Percentiles rank a stretch among this genome's conserved stretches.
These are phyloP conservation scores for Orbilia quercus DNA, from an alignment of 2,329 filamentous ascomycete species.

Conservation along the genomic window DNA sequence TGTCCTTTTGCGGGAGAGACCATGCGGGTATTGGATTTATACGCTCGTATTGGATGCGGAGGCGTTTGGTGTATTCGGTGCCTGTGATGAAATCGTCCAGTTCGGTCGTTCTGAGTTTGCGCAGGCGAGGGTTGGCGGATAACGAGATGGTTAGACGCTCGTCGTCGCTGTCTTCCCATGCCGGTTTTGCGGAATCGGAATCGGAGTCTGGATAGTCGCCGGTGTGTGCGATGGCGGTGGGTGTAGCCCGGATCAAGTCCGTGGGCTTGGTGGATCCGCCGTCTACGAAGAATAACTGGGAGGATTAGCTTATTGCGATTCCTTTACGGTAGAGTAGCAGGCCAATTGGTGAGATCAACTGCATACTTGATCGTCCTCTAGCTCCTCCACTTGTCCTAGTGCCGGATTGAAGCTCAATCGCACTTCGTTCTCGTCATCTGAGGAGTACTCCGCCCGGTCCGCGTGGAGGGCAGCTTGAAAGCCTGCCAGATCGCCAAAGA, in stretches of 20 bases:
- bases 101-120: conserved; percentile 84
- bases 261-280: conserved; percentile 67
- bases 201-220: conserved; percentile 62
- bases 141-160: conserved; percentile 87
- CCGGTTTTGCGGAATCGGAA: conserved; percentile 66
- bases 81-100: conserved; percentile 87
- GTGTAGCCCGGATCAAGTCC: conserved; percentile 22
- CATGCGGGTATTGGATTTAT: conserved; percentile 73
- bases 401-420: conserved; percentile 60
- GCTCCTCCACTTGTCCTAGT: conserved; percentile 40
- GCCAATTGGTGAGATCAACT: conserved; percentile 47
- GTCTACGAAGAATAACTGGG: conserved; percentile 82
- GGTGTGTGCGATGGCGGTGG: conserved; percentile 63
- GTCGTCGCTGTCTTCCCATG: conserved; percentile 96
- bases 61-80: conserved; percentile 81
- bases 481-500: conserved; percentile 86
- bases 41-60: conserved; percentile 80
- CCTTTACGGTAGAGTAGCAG: neutral
- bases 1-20: conserved; percentile 65
- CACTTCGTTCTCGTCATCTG: conserved; percentile 60
- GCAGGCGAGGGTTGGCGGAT: conserved; percentile 76
- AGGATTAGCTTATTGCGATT: conserved; percentile 5
- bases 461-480: conserved; percentile 80
- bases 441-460: conserved; percentile 65
- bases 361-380: conserved; percentile 55